Conservation (phyloP, 148 eudicot genomes). For the Arbutus unedo region DNA sequence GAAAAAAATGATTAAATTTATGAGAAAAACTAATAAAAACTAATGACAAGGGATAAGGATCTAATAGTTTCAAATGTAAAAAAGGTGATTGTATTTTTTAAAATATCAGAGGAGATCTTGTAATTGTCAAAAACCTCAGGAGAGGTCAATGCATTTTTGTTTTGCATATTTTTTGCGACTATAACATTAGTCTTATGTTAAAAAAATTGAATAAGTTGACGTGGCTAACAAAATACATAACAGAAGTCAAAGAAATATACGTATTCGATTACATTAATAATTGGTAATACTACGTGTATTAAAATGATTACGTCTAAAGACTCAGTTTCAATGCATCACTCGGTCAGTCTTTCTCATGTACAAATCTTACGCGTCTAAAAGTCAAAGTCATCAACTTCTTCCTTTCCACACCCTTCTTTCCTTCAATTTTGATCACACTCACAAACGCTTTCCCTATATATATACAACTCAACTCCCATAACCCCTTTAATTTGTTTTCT, state of each 20-base stretch:
- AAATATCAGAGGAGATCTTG: too few relatives aligned
- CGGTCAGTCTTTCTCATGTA: background rate
- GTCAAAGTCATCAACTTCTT: slow-evolving; percentile 1
- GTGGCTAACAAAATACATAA: background rate
- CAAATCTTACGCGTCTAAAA: slow-evolving; percentile 12
- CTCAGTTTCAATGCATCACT: background rate
- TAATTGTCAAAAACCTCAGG: too few relatives aligned
- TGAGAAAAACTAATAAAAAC: too few relatives aligned
- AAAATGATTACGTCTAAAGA: background rate
- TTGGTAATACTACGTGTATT: background rate
- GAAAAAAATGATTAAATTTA: too few relatives aligned
- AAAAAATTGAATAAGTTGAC: background rate
- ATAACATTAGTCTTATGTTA: too few relatives aligned
- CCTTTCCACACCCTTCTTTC: background rate
- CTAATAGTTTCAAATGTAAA: too few relatives aligned
- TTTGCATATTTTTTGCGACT: too few relatives aligned
- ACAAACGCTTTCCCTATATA: background rate
- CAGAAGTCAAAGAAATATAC: background rate
- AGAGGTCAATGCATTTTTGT: too few relatives aligned
- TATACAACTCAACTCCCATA: background rate
- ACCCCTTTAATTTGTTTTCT: background rate
- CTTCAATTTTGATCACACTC: too few relatives aligned
- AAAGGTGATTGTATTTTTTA: too few relatives aligned
- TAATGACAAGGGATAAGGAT: too few relatives aligned
- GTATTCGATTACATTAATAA: background rate